Percentiles rank a stretch among this genome's conserved stretches.
phyloP scores from a whole-genome alignment of 2,329 filamentous ascomycete species.

The Alternaria solani region DNA sequence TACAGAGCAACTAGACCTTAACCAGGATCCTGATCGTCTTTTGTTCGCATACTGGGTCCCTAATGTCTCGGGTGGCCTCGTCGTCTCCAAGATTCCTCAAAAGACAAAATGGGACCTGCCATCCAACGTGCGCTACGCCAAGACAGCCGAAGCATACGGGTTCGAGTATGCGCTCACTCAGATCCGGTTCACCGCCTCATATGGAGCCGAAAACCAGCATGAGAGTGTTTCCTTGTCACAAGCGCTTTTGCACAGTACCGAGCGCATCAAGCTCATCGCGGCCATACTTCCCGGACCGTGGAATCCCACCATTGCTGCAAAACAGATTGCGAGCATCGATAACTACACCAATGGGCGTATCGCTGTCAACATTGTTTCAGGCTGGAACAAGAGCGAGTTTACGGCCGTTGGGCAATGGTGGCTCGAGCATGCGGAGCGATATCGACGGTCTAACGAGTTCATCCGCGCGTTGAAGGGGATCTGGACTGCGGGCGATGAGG shows the following conservation, averaged over 20 bases:
- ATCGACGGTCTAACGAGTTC: slow-evolving; percentile 60
- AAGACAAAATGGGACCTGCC: slow-evolving; percentile 59
- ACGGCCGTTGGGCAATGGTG: slow-evolving; percentile 63
- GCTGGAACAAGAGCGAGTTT: slow-evolving; percentile 65
- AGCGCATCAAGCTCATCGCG: slow-evolving; percentile 61
- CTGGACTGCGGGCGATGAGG: slow-evolving; percentile 57
- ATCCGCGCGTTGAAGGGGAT: slow-evolving; percentile 61
- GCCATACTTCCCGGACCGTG: slow-evolving; percentile 55
- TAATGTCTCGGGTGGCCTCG: slow-evolving; percentile 62
- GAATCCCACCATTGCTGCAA: slow-evolving; percentile 59
- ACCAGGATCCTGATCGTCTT: slow-evolving; percentile 54
- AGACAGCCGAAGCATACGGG: slow-evolving; percentile 58
- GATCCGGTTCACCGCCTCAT: slow-evolving; percentile 63
- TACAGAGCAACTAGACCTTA: slow-evolving; percentile 44
- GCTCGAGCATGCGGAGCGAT: slow-evolving; percentile 63
- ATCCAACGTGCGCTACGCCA: slow-evolving; percentile 60
- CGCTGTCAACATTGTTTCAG: slow-evolving; percentile 62
- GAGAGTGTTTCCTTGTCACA: slow-evolving; percentile 62
- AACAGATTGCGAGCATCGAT: slow-evolving; percentile 63
- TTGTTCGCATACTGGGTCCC: slow-evolving; percentile 64
- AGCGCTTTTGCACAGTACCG: slow-evolving; percentile 58
- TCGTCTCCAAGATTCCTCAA: slow-evolving; percentile 62
- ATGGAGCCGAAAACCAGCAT: slow-evolving; percentile 59
- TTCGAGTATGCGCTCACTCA: slow-evolving; percentile 63
- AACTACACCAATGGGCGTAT: slow-evolving; percentile 61